Percentiles rank a stretch among this genome's conserved stretches.
Conservation (phyloP, 2,329 filamentous ascomycete species). For the Bipolaris zeicola region DNA sequence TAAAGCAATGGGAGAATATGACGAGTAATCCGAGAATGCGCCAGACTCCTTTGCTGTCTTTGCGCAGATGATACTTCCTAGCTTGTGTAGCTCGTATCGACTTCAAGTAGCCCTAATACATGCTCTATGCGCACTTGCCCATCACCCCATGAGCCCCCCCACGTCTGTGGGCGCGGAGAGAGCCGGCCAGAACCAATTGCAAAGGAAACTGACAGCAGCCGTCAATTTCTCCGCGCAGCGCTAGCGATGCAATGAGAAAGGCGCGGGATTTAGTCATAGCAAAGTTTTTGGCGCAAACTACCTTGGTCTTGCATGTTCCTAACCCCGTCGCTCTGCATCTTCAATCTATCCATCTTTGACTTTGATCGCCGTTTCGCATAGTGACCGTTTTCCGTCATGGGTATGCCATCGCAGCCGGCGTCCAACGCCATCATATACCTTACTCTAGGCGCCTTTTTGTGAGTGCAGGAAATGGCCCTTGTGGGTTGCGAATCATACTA, state of each 20-base stretch:
- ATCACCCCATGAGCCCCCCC: constrained; percentile 6
- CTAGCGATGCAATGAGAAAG: constrained; percentile 33
- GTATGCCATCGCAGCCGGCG: constrained; percentile 73
- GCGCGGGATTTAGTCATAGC: constrained; percentile 24
- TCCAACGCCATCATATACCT: constrained; percentile 85
- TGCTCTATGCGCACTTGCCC: not conserved
- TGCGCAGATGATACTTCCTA: not conserved
- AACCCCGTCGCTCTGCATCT: constrained; percentile 14
- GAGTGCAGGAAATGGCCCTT: constrained; percentile 37
- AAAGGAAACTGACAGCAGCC: constrained; percentile 30
- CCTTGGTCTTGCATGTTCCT: constrained; percentile 29
- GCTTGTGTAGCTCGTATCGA: not conserved
- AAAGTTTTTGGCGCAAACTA: constrained; percentile 28
- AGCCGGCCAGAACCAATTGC: constrained; percentile 15
- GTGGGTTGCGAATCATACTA: not conserved
- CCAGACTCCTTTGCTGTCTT: not conserved
- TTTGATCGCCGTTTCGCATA: constrained; percentile 5
- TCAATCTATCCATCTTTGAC: constrained; percentile 12
- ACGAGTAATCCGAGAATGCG: not conserved
- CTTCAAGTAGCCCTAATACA: not conserved
- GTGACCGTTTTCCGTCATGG: constrained; percentile 60
- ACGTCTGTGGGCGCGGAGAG: not conserved
- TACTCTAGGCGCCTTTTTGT: constrained; percentile 80
- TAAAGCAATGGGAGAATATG: not conserved
- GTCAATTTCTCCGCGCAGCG: constrained; percentile 20